phyloP scores from a whole-genome alignment of 257 asterid species.

The Nicotiana noctiflora region DNA sequence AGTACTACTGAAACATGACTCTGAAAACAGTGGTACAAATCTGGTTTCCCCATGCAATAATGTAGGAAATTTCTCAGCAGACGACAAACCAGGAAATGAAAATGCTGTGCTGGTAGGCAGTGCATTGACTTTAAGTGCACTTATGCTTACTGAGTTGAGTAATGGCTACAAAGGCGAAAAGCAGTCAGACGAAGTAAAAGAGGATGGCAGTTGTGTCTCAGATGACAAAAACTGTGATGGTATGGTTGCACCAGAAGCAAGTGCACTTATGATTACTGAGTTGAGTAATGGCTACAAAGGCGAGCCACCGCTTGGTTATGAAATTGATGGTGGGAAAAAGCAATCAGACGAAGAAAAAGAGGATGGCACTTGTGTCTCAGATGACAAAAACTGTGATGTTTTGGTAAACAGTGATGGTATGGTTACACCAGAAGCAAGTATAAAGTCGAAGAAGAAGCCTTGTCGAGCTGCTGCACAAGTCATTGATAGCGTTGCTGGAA shows the following conservation, averaged over 20 bases:
- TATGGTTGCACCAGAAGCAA: conserved; percentile 21
- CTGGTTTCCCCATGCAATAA: neutral
- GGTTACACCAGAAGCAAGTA: conserved; percentile 25
- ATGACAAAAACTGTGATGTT: neutral
- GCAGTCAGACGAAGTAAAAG: conserved; percentile 15
- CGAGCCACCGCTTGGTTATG: neutral
- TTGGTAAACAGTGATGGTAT: neutral
- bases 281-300: neutral
- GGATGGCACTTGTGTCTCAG: neutral
- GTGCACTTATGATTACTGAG: conserved; percentile 1
- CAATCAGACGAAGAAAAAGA: conserved; percentile 17
- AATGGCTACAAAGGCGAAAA: neutral
- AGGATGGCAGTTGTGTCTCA: neutral
- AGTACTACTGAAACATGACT: conserved; percentile 16
- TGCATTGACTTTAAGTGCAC: conserved; percentile 1
- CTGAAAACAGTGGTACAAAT: conserved; percentile 9
- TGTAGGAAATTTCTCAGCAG: neutral
- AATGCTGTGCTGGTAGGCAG: conserved; percentile 3
- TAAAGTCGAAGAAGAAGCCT: conserved; percentile 32
- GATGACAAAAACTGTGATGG: conserved; percentile 4
- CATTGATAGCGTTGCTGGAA: conserved; percentile 50
- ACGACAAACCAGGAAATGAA: conserved; percentile 14
- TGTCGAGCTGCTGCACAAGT: conserved; percentile 16
- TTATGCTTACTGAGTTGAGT: neutral
- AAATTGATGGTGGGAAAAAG: neutral